A percentile compares a stretch with the other conserved stretches of the same genome.
These are phyloP conservation scores for Aspergillus ellipticus DNA, from an alignment of 495 filamentous ascomycete species.

Conservation along the genomic window DNA sequence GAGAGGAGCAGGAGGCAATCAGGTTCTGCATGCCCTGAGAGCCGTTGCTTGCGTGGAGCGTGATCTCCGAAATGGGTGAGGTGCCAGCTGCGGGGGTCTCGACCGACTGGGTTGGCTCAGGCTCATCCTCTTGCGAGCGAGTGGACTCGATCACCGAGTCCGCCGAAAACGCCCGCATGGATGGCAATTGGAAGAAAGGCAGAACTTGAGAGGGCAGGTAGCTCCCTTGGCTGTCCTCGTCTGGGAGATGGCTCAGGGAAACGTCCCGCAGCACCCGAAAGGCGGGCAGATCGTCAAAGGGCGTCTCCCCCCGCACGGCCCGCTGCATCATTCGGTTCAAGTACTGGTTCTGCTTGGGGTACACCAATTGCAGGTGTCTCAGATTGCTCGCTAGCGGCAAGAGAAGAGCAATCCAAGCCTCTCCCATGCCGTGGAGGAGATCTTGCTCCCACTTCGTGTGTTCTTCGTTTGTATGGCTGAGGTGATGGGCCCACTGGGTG, in stretches of 20 bases:
- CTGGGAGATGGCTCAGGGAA: conserved; percentile 18
- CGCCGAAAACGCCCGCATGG: conserved; percentile 24
- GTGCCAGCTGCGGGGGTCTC: not conserved
- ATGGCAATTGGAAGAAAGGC: conserved; percentile 29
- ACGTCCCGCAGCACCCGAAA: conserved; percentile 22
- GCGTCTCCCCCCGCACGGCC: conserved; percentile 17
- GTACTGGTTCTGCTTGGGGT: conserved; percentile 17
- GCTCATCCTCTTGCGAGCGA: not conserved
- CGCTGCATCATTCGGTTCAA: conserved; percentile 23
- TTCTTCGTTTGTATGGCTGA: conserved; percentile 23
- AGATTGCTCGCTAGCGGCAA: conserved; percentile 28
- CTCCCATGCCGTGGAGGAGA: conserved; percentile 20
- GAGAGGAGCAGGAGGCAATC: conserved; percentile 21
- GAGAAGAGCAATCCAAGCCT: conserved; percentile 32
- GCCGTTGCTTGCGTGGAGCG: conserved; percentile 28
- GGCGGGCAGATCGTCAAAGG: conserved; percentile 15
- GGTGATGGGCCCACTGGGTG: conserved; percentile 4
- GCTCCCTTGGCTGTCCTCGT: conserved; percentile 16
- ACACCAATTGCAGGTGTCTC: conserved; percentile 20
- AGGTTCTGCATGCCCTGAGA: conserved; percentile 25
- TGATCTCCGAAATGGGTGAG: conserved; percentile 26
- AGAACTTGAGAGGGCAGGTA: conserved; percentile 18
- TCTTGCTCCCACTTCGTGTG: conserved; percentile 22
- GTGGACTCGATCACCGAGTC: conserved; percentile 28
- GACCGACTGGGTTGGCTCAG: not conserved